Conservation (phyloP, 179 eudicot genomes). For the Spergularia azorica region DNA sequence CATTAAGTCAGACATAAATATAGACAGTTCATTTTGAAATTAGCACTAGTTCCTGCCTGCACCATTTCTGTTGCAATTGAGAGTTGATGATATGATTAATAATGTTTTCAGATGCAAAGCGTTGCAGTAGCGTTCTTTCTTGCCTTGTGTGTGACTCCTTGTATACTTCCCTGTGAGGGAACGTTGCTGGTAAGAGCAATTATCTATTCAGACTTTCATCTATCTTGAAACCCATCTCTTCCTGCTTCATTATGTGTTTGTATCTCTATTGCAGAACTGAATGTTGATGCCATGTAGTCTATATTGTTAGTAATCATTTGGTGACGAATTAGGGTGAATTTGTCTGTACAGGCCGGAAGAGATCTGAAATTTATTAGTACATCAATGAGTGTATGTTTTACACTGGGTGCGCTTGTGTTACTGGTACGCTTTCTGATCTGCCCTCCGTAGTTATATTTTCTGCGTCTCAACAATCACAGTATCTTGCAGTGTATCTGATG, state of each 20-base stretch:
- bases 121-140: conserved; percentile 74
- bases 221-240: background rate
- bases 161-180: conserved; percentile 89
- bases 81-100: conserved; percentile 2
- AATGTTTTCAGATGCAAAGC: conserved; percentile 72
- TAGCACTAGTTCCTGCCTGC: background rate
- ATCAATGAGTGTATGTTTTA: conserved; percentile 76
- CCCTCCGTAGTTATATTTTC: background rate
- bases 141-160: conserved; percentile 75
- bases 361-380: conserved; percentile 79
- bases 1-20: no score
- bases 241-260: background rate
- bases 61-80: background rate
- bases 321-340: conserved; percentile 1
- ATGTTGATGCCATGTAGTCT: background rate
- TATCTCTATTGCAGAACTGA: background rate
- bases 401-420: conserved; percentile 60
- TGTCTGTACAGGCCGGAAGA: conserved; percentile 74
- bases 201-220: background rate
- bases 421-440: conserved; percentile 48
- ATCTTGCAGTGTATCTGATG: background rate
- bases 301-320: background rate
- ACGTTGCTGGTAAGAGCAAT: conserved; percentile 75
- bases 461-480: background rate
- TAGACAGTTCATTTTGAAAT: no score